Conservation (phyloP, 1,284 basidiomycete genomes). For the Cryptococcus sp. region DNA sequence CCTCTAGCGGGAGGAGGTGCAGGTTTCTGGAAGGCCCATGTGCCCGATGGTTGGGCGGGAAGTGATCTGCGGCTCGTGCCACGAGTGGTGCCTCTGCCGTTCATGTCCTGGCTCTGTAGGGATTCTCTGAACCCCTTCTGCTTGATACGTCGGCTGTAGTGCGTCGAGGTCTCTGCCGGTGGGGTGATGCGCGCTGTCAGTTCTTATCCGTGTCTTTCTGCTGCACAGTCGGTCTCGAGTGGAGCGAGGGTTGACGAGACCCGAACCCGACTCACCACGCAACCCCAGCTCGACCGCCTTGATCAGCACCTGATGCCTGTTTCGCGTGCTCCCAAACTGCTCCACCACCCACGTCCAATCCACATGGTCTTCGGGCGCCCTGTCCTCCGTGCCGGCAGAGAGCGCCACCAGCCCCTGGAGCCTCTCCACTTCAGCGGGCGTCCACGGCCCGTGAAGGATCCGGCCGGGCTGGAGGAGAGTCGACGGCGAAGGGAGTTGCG, state of each 20-base stretch:
- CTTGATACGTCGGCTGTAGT: conserved; percentile 10
- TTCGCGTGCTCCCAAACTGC: conserved; percentile 25
- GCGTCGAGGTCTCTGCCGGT: conserved; percentile 13
- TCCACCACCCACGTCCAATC: conserved; percentile 31
- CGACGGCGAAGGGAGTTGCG: neutral
- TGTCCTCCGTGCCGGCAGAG: conserved; percentile 9
- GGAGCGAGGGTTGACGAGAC: too few relatives aligned
- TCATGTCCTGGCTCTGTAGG: neutral
- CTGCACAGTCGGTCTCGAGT: neutral
- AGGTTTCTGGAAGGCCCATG: too few relatives aligned
- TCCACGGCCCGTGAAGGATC: conserved; percentile 14
- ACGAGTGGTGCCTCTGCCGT: too few relatives aligned
- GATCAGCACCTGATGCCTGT: conserved; percentile 32
- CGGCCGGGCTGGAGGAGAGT: neutral
- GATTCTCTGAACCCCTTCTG: conserved; percentile 12
- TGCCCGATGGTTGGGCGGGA: too few relatives aligned
- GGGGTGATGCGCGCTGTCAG: too few relatives aligned
- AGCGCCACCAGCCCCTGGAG: conserved; percentile 7
- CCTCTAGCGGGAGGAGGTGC: too few relatives aligned
- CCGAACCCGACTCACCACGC: conserved; percentile 21
- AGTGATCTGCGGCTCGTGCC: too few relatives aligned
- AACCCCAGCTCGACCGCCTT: conserved; percentile 35
- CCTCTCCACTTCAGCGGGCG: conserved; percentile 8
- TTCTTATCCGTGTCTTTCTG: neutral
- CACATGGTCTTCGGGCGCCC: conserved; percentile 14